A percentile compares a stretch with the other conserved stretches of the same genome.
Evolutionary conservation across 805 yeast species (phyloP).

Genomic region (Saturnispora besseyi): DNA sequence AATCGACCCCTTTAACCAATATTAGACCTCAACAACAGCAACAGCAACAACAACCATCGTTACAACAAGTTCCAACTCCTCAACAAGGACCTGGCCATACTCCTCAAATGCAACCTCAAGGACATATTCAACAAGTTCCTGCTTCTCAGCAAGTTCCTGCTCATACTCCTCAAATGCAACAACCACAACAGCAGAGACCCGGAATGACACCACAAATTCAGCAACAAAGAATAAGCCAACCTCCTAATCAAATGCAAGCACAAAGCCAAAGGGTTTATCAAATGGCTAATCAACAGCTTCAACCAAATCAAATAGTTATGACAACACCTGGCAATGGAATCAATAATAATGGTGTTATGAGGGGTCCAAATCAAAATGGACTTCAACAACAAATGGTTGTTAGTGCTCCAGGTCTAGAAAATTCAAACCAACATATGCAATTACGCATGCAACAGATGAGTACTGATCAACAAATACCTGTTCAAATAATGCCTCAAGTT

Average conservation of each 20-base stretch:
- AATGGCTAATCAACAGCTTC: conserved; percentile 1
- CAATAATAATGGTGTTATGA: neutral
- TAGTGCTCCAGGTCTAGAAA: conserved; percentile 1
- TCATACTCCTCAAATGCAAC: conserved; percentile 16
- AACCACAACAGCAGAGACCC: conserved; percentile 6
- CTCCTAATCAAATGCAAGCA: conserved; percentile 4
- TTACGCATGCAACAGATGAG: conserved; percentile 7
- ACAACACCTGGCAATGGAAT: neutral
- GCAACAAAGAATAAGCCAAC: conserved; percentile 8
- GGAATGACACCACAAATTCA: conserved; percentile 1
- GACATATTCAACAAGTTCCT: conserved; percentile 10
- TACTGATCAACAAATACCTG: conserved; percentile 4
- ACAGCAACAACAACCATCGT: conserved; percentile 14
- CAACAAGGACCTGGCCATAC: conserved; percentile 5
- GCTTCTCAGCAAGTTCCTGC: neutral
- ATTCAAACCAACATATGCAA: conserved; percentile 10
- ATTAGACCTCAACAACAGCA: conserved; percentile 5
- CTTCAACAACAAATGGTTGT: conserved; percentile 6
- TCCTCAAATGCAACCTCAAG: conserved; percentile 9
- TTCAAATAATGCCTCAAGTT: conserved; percentile 3
- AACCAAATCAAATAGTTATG: conserved; percentile 4
- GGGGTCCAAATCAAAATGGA: conserved; percentile 1
- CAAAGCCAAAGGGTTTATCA: conserved; percentile 1
- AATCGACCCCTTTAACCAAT: neutral
- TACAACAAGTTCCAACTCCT: conserved; percentile 7